These are phyloP conservation scores for Penicillium manginii DNA, from an alignment of 495 filamentous ascomycete species.

Conservation along the genomic window DNA sequence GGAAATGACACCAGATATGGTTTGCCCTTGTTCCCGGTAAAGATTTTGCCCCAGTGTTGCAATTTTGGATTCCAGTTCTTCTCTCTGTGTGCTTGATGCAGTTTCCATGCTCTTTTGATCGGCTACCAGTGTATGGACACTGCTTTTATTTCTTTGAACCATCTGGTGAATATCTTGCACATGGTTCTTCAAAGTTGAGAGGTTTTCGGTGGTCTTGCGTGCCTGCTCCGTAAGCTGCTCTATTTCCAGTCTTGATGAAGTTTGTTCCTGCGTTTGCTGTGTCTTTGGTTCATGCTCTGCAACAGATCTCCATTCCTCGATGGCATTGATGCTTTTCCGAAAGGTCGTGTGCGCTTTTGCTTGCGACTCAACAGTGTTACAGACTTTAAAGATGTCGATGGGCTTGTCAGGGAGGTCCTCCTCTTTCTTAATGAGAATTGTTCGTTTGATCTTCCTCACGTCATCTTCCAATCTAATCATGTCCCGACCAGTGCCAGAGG, in stretches of 20 bases:
- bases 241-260: neutral
- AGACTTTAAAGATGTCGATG: neutral
- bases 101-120: neutral
- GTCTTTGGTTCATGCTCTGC: neutral
- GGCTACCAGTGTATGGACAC: neutral
- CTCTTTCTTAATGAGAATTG: neutral
- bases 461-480: neutral
- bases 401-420: neutral
- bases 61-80: neutral
- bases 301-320: conserved; percentile 1
- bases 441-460: conserved; percentile 1
- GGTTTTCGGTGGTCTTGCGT: neutral
- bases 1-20: too few species aligned
- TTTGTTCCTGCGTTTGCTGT: neutral
- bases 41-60: neutral
- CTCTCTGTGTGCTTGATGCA: neutral
- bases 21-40: neutral
- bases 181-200: neutral
- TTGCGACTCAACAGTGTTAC: conserved; percentile 1
- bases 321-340: neutral
- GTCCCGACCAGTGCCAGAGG: neutral
- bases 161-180: neutral
- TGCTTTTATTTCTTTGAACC: neutral
- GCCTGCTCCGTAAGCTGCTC: neutral
- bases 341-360: neutral